Base-by-base conservation (phyloP, 1,284 basidiomycete genomes). In the Ceratobasidium sp. region DNA sequence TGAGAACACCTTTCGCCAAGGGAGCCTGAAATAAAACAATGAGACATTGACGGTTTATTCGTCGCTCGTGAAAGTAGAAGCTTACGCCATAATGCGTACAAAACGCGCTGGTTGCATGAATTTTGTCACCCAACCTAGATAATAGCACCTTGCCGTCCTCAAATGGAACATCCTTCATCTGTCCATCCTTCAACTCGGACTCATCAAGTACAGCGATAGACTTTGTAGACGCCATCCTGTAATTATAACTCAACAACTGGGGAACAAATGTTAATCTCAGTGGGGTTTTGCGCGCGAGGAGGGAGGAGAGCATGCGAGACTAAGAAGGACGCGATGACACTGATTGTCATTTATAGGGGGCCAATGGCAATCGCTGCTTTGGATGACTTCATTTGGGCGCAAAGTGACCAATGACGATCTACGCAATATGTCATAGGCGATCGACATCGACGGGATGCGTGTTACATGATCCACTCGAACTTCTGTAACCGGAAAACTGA, bases 161-260 rank as follows among this genome's bases (percentile, higher is more conserved):
- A 80, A 96, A 95, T 9, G 86, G 85, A 61, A 97, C 92, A 79
- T 95, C 88, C 80, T 93, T 93, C 92, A 94, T 91, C 80, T 93
- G 87, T 49, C 92, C 93, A 85, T 93, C 91, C 74, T 87, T 83
- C 67, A 94, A 84, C 76, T 93, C 91, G 47, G 83, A 79, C 52
- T 86, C 87, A 75, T 89, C 83, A 73, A 91, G 86, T 26, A 91
- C 90, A 66, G 89, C 84, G 64, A 91, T 83, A 0, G 89, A 89
- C 80, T 88, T 88, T 46, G 80, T 78, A 41, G 80, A 77, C 5
- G 84, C 80, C 82, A 84, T 83, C 41, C 67, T 79, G 46, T 49
- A 26, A 23, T 44, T n/a, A n/a, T n/a, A n/a, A n/a, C n/a, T 59
- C 23, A 59, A 59, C 3, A 59, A 43, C 7, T 23, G 57, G 13